These are phyloP conservation scores for Seiridium cupressi DNA, from an alignment of 2,329 filamentous ascomycete genomes.

Conservation along the genomic window DNA sequence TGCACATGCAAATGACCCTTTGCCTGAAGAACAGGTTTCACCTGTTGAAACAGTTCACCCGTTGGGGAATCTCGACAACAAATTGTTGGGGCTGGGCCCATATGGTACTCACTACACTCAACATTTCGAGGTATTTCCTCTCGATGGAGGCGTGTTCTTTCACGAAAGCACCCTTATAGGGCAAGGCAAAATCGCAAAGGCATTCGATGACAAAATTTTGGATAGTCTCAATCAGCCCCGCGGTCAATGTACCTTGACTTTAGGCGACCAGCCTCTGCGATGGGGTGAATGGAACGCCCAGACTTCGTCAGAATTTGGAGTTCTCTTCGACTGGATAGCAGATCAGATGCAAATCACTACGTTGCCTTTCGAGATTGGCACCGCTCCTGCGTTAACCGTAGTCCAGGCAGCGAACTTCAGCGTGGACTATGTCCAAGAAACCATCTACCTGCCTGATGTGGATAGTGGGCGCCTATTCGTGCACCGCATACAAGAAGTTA, in stretches of 20 bases:
- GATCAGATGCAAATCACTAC: constrained; percentile 39
- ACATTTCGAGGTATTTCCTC: constrained; percentile 61
- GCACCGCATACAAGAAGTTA: constrained; percentile 40
- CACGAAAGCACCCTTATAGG: constrained; percentile 60
- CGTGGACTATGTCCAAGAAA: constrained; percentile 44
- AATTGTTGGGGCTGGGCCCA: constrained; percentile 54
- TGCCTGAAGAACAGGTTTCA: constrained; percentile 30
- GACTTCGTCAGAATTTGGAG: constrained; percentile 60
- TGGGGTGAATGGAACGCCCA: constrained; percentile 59
- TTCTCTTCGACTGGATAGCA: constrained; percentile 57
- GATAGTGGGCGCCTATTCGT: constrained; percentile 39
- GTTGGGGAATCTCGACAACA: constrained; percentile 24
- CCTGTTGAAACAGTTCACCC: constrained; percentile 15
- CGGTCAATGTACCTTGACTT: constrained; percentile 36
- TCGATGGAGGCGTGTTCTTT: constrained; percentile 56
- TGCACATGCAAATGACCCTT: constrained; percentile 50
- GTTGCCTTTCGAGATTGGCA: constrained; percentile 12
- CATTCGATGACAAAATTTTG: constrained; percentile 27
- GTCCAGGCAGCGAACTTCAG: constrained; percentile 42
- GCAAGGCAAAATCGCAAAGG: constrained; percentile 45
- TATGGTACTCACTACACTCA: constrained; percentile 61
- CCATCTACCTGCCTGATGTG: constrained; percentile 36
- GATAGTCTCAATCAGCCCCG: constrained; percentile 27
- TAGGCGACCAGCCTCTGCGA: constrained; percentile 47
- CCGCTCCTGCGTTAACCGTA: constrained; percentile 13